Conservation (phyloP, 2,329 filamentous ascomycete species). For the Sporothrix inflata region DNA sequence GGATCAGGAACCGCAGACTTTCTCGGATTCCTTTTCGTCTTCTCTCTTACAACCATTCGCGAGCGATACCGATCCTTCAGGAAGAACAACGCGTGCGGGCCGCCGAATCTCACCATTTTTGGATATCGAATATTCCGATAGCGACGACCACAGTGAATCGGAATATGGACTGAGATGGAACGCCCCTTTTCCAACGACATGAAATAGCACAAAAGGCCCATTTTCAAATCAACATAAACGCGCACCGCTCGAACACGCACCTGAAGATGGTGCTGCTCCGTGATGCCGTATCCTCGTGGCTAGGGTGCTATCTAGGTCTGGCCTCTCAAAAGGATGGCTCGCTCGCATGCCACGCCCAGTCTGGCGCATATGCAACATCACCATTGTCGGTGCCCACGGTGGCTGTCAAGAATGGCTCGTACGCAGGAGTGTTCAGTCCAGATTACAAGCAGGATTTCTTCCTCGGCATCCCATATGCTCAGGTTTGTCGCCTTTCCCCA, state of each 20-base stretch:
- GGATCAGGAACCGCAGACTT: not conserved
- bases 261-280: not conserved
- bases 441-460: constrained; percentile 54
- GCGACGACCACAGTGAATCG: not conserved
- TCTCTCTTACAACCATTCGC: not conserved
- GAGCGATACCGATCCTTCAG: not conserved
- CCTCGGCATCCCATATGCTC: constrained; percentile 60
- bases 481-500: constrained; percentile 34
- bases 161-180: not conserved
- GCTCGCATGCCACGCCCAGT: not conserved
- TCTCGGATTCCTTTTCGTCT: not conserved
- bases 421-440: constrained; percentile 41
- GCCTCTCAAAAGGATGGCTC: not conserved
- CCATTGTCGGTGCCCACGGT: constrained; percentile 22
- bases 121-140: not conserved
- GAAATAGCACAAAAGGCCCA: not conserved
- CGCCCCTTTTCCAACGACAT: not conserved
- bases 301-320: constrained; percentile 23
- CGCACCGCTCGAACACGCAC: not conserved
- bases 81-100: not conserved
- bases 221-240: not conserved
- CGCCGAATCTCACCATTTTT: not conserved
- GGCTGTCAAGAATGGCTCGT: constrained; percentile 43
- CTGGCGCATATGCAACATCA: not conserved
- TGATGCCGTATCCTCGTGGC: constrained; percentile 9